Evolutionary conservation across 2,329 filamentous ascomycete genomes (phyloP), one percentile per base, ranked within the genome.

Genomic region (Colletotrichum tabaci): DNA sequence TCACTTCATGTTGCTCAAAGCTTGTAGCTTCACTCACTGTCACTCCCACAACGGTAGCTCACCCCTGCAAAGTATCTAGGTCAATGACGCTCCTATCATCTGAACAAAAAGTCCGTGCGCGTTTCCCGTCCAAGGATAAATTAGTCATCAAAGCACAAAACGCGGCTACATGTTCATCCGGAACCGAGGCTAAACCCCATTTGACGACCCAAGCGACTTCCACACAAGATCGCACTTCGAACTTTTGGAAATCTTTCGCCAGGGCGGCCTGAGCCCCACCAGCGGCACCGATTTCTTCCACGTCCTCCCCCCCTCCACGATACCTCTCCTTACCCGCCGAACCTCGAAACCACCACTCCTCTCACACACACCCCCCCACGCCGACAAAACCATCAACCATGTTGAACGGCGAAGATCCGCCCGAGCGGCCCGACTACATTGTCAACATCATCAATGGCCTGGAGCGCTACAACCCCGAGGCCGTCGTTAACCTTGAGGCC

Each of bases 401-500:
- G 76, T 90, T 90, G 89, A 89, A 89, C 85, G 87, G 87, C 86
- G 96, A 98, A 89, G 94, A 95, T 85, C 93, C 94, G 87, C 92
- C 94, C 79, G 94, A 98, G 84, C 89, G 96, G 83, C 96, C 96
- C 78, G 94, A 96, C 77, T 92, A 96, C 83, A 97, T 99, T 84
- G 93, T 94, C 81, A 88, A 87, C 83, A 98, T 99, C 80, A 94
- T 99, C 81, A 98, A 96, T 85, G 96, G 96, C 77, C 94, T 99
- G 75, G 96, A 99, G 85, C 91, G 96, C 80, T 99, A 99, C 88
- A 99, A 99, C 85, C 96, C 96, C 52, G 96, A 99, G 87, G 98
- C 96, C 62, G 97, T 97, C 61, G 90, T 90, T 74, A 89, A 94
- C 76, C 96, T 99, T 84, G 96, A 99, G 88, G 93, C 94, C 82